Conservation (phyloP, 2,329 filamentous ascomycete species). For the Curvularia hawaiiensis region DNA sequence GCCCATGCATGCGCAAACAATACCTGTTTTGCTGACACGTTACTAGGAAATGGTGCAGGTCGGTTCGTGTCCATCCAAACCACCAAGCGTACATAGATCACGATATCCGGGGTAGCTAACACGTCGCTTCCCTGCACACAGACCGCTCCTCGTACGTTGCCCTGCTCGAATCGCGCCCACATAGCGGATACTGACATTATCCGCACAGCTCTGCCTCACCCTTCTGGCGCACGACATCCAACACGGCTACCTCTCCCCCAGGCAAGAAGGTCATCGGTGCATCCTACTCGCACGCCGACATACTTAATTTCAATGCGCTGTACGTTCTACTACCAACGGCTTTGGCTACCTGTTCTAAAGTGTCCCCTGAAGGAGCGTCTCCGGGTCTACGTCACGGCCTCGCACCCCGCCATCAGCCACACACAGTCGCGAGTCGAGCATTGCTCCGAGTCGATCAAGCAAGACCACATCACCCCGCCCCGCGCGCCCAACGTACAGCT, state of each 20-base stretch:
- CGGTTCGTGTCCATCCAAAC: slow-evolving; percentile 68
- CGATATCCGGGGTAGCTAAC: slow-evolving; percentile 46
- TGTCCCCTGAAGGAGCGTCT: slow-evolving; percentile 59
- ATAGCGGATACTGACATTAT: slow-evolving; percentile 11
- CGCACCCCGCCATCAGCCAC: slow-evolving; percentile 72
- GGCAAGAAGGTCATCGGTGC: slow-evolving; percentile 83
- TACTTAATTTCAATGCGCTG: slow-evolving; percentile 85
- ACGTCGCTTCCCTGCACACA: slow-evolving; percentile 29
- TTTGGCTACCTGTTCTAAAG: not conserved
- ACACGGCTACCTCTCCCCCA: slow-evolving; percentile 51
- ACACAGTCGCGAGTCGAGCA: slow-evolving; percentile 62
- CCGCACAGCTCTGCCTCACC: slow-evolving; percentile 76
- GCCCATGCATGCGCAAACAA: not conserved
- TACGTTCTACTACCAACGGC: slow-evolving; percentile 50
- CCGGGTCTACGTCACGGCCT: slow-evolving; percentile 68
- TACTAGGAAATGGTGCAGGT: slow-evolving; percentile 98
- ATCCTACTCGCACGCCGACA: slow-evolving; percentile 94
- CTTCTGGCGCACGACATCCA: slow-evolving; percentile 75
- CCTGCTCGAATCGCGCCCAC: not conserved
- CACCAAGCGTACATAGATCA: slow-evolving; percentile 31
- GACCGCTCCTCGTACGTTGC: slow-evolving; percentile 46
- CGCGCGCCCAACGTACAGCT: slow-evolving; percentile 76
- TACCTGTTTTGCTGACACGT: slow-evolving; percentile 27
- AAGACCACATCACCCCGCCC: slow-evolving; percentile 62
- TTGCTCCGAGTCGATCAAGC: slow-evolving; percentile 60